phyloP scores from a whole-genome alignment of 176 grass and related monocot genomes.

The Oropetium thomaeum region DNA sequence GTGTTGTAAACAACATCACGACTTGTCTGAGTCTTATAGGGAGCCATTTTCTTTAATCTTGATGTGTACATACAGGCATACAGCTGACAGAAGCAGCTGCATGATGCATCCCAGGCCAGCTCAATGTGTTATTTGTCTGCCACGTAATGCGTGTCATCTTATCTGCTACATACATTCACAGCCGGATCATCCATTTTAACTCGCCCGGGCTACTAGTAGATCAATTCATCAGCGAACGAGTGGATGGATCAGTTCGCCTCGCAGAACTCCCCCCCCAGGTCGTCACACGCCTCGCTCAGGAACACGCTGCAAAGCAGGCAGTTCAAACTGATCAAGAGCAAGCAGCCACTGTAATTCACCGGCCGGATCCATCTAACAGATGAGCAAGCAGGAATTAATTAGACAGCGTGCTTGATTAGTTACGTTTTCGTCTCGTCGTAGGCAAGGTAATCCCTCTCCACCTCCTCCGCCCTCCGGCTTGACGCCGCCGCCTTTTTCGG shows the following conservation, averaged over 20 bases:
- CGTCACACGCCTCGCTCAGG: conserved; percentile 86
- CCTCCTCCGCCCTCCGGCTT: conserved; percentile 23
- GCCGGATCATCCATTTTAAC: background rate
- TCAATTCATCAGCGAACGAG: background rate
- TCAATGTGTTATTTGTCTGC: background rate
- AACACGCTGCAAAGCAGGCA: conserved; percentile 57
- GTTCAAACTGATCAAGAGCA: background rate
- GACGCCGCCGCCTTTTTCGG: background rate
- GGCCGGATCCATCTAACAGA: background rate
- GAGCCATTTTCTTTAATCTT: background rate
- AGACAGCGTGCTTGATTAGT: too few relatives aligned
- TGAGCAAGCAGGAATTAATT: too few relatives aligned
- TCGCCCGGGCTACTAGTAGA: background rate
- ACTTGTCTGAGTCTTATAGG: too few relatives aligned
- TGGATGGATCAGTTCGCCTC: conserved; percentile 30
- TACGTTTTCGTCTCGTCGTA: conserved; percentile 77
- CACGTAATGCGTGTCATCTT: background rate
- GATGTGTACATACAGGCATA: background rate
- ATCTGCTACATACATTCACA: background rate
- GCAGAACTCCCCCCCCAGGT: conserved; percentile 91
- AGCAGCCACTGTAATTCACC: background rate
- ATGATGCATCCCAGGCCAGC: too few relatives aligned
- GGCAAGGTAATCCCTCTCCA: conserved; percentile 69
- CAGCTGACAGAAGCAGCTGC: too few relatives aligned
- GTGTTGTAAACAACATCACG: too few relatives aligned